Evolutionary conservation across 169 alveolate genomes (phyloP).

Genomic region (Cryptosporidium bovis): DNA sequence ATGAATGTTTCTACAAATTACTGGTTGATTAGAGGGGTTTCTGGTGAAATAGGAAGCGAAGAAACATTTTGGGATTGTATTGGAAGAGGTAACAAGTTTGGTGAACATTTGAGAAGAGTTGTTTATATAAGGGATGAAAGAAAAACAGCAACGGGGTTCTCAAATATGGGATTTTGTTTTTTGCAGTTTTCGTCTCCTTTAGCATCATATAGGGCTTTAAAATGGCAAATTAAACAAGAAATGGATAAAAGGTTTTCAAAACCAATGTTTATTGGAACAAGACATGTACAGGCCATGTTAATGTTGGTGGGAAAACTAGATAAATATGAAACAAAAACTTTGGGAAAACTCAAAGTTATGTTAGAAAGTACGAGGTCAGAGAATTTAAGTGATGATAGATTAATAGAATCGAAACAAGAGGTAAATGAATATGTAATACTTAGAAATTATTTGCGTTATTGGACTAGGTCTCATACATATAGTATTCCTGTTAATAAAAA

Average conservation of each 20-base stretch:
- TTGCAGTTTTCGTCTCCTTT: constrained; percentile 66
- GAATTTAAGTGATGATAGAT: no score
- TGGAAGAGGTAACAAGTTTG: constrained; percentile 34
- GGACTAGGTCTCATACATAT: constrained; percentile 16
- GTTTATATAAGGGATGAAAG: constrained; percentile 61
- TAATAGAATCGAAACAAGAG: no score
- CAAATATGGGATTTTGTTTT: constrained; percentile 57
- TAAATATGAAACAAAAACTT: constrained; percentile 22
- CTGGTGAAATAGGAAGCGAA: constrained; percentile 12
- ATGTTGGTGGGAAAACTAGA: constrained; percentile 1
- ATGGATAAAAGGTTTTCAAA: background rate
- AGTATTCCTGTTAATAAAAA: constrained; percentile 13
- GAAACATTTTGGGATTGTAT: constrained; percentile 40
- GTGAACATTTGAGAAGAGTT: constrained; percentile 31
- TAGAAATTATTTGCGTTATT: constrained; percentile 14
- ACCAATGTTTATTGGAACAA: constrained; percentile 44
- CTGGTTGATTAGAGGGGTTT: constrained; percentile 53
- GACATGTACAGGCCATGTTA: constrained; percentile 41
- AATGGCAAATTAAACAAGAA: constrained; percentile 23
- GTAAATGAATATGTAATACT: background rate
- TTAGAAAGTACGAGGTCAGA: background rate
- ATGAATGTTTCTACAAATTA: constrained; percentile 56
- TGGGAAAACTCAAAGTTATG: background rate
- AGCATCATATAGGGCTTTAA: constrained; percentile 53
- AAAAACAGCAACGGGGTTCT: background rate